Conservation (phyloP, 495 filamentous ascomycete genomes). For the Penicillium parvum region DNA sequence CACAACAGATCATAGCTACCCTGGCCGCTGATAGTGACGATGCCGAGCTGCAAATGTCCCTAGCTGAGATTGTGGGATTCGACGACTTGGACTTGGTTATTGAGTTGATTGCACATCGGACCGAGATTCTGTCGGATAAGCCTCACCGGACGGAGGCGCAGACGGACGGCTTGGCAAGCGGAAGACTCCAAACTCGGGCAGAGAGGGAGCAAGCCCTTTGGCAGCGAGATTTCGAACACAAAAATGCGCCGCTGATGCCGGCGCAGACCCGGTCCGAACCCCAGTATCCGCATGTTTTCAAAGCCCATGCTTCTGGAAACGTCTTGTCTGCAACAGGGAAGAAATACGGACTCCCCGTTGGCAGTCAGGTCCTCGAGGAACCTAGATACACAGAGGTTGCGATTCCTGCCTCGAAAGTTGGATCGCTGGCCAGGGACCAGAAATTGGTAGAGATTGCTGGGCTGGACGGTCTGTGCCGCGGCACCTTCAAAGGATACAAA, state of each 20-base stretch:
- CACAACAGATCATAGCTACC: constrained; percentile 66
- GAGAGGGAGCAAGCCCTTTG: constrained; percentile 74
- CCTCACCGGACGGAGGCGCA: constrained; percentile 34
- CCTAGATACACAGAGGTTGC: constrained; percentile 81
- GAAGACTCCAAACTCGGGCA: constrained; percentile 63
- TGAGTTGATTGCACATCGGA: constrained; percentile 70
- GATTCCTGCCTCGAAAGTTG: constrained; percentile 80
- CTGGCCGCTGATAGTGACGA: constrained; percentile 64
- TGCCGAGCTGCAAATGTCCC: constrained; percentile 78
- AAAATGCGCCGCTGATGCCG: constrained; percentile 63
- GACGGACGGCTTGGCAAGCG: constrained; percentile 47
- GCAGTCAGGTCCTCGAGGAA: constrained; percentile 56
- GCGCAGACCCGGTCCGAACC: constrained; percentile 55
- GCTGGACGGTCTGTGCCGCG: constrained; percentile 83
- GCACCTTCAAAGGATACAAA: constrained; percentile 95
- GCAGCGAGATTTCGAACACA: constrained; percentile 75
- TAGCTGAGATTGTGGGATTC: constrained; percentile 90
- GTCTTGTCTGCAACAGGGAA: constrained; percentile 68
- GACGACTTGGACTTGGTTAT: constrained; percentile 88
- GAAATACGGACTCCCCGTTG: constrained; percentile 69
- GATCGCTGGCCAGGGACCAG: constrained; percentile 61
- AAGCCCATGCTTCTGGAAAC: constrained; percentile 74
- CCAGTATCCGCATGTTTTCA: constrained; percentile 92
- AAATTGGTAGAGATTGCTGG: constrained; percentile 73
- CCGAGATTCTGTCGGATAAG: constrained; percentile 50